These are phyloP conservation scores for Macrotyloma uniflorum DNA, from an alignment of 306 rosid genomes.

Conservation along the genomic window DNA sequence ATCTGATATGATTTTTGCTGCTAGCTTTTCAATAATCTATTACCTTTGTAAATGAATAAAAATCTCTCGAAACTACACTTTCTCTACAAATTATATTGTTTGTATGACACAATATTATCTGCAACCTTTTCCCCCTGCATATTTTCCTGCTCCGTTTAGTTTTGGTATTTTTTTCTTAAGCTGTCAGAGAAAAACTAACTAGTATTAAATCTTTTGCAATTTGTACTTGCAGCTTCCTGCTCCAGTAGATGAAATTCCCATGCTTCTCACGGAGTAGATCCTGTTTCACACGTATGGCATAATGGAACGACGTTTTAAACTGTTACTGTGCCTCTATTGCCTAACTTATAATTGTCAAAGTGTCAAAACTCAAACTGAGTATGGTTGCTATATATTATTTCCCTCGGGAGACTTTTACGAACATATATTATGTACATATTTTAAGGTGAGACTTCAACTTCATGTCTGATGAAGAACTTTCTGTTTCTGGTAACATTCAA, in stretches of 20 bases:
- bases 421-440: conserved; percentile 34
- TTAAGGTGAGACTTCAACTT: conserved; percentile 17
- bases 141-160: neutral
- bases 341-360: conserved; percentile 28
- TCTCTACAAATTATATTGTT: neutral
- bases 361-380: conserved; percentile 42
- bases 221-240: conserved; percentile 70
- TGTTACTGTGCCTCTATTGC: conserved; percentile 25
- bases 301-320: conserved; percentile 41
- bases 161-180: neutral
- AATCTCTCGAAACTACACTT: neutral
- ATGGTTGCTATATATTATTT: conserved; percentile 34
- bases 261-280: conserved; percentile 86
- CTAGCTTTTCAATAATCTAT: neutral
- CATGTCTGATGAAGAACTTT: conserved; percentile 31
- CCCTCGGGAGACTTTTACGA: neutral
- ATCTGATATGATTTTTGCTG: neutral
- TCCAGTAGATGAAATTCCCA: conserved; percentile 61
- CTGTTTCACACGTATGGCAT: neutral
- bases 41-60: neutral
- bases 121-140: neutral
- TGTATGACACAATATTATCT: neutral
- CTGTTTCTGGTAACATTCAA: neutral
- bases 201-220: conserved; percentile 36
- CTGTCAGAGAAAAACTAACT: conserved; percentile 22